A percentile compares a stretch with the other conserved stretches of the same genome.
phyloP scores from a whole-genome alignment of 2,329 filamentous ascomycete genomes.

The Cadophora luteo-olivacea region DNA sequence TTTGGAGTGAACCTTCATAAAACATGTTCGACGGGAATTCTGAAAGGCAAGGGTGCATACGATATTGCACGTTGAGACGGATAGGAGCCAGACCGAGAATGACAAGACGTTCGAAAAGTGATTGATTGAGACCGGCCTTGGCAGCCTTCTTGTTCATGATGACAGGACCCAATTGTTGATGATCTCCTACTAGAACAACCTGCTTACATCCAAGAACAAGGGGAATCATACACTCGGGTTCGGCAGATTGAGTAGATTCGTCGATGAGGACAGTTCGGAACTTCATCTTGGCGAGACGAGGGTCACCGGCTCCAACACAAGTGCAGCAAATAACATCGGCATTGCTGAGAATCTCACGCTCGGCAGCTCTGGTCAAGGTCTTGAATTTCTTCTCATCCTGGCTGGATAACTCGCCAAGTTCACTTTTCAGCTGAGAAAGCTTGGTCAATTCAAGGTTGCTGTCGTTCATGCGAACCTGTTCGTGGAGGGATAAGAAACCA shows the following conservation, averaged over 20 bases:
- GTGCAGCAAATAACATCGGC: constrained; percentile 99
- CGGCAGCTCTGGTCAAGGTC: constrained; percentile 89
- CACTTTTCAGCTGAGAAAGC: constrained; percentile 89
- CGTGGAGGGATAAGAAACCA: constrained; percentile 91
- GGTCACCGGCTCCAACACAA: constrained; percentile 95
- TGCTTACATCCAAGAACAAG: constrained; percentile 97
- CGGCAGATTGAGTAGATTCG: constrained; percentile 96
- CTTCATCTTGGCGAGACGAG: constrained; percentile 94
- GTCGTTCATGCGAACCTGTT: constrained; percentile 97
- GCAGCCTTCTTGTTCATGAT: constrained; percentile 99
- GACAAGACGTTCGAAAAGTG: constrained; percentile 95
- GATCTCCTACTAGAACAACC: constrained; percentile 96
- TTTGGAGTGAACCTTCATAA: constrained; percentile 96
- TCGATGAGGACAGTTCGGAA: constrained; percentile 98
- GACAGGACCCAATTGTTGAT: constrained; percentile 96
- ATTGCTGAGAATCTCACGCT: constrained; percentile 92
- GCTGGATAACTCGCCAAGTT: constrained; percentile 88
- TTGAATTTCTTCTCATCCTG: constrained; percentile 99
- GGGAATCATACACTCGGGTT: constrained; percentile 99
- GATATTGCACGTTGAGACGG: constrained; percentile 94
- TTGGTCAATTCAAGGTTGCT: constrained; percentile 94
- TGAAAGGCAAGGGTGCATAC: constrained; percentile 97
- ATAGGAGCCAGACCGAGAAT: constrained; percentile 91
- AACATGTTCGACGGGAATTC: constrained; percentile 99
- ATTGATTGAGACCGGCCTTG: constrained; percentile 96